Conservation (phyloP, 768 basidiomycete genomes). For the Lentinula raphanica region DNA sequence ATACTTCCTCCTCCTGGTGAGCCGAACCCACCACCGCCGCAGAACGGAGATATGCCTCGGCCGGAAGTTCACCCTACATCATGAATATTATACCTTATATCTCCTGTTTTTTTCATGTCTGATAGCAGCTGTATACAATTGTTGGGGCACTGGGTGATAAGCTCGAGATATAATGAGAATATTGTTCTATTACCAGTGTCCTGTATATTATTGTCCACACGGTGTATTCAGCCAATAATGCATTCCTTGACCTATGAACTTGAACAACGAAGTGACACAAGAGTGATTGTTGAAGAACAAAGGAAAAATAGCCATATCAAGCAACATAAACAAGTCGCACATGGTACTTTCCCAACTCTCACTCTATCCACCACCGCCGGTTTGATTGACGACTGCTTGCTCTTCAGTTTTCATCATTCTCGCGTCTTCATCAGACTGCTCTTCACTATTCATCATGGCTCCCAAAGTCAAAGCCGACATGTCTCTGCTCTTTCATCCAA, state of each 20-base stretch:
- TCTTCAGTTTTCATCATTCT: slow-evolving; percentile 8
- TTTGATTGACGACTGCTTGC: slow-evolving; percentile 8
- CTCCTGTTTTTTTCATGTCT: slow-evolving; percentile 6
- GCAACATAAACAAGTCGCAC: not conserved
- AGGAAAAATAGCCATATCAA: not conserved
- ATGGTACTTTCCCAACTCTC: slow-evolving; percentile 3
- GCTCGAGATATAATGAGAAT: not conserved
- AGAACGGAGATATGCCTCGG: slow-evolving; percentile 42
- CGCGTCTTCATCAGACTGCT: slow-evolving; percentile 8
- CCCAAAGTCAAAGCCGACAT: slow-evolving; percentile 31
- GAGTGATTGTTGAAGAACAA: slow-evolving; percentile 1
- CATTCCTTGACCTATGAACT: not conserved
- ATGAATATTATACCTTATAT: slow-evolving; percentile 13
- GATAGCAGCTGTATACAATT: slow-evolving; percentile 6
- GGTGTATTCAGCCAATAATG: not conserved
- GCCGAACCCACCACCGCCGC: slow-evolving; percentile 26
- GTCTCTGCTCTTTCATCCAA: slow-evolving; percentile 61
- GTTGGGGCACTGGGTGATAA: slow-evolving; percentile 6
- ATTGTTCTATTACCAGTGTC: not conserved
- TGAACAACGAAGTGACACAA: not conserved
- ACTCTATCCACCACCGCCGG: not conserved
- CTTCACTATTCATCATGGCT: slow-evolving; percentile 27
- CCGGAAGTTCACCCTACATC: slow-evolving; percentile 37
- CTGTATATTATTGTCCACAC: not conserved
- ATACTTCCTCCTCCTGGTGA: slow-evolving; percentile 42